These are phyloP conservation scores for Cladosporium colombiae DNA, from an alignment of 2,329 filamentous ascomycete species.

Conservation along the genomic window DNA sequence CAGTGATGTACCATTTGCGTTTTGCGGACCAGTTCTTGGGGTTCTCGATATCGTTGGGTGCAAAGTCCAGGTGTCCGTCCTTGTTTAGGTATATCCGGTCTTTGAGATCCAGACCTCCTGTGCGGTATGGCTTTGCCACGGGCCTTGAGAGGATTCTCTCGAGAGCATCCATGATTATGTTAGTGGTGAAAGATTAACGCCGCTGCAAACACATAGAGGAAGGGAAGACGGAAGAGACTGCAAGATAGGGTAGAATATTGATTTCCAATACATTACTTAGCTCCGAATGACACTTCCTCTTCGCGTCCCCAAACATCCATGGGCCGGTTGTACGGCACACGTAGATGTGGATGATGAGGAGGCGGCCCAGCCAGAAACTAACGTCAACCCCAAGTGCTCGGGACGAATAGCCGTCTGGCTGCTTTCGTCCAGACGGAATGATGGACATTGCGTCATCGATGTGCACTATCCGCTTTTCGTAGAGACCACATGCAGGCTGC, in stretches of 20 bases:
- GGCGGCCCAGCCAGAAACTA: not conserved
- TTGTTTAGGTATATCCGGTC: slow-evolving; percentile 49
- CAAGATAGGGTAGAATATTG: not conserved
- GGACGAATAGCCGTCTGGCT: not conserved
- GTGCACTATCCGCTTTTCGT: not conserved
- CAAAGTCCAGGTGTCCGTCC: slow-evolving; percentile 55
- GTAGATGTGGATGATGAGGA: slow-evolving; percentile 7
- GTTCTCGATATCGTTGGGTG: slow-evolving; percentile 55
- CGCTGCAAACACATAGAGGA: not conserved
- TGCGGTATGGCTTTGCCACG: slow-evolving; percentile 56
- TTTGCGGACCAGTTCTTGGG: slow-evolving; percentile 49
- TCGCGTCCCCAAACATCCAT: not conserved
- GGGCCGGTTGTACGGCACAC: slow-evolving; percentile 11
- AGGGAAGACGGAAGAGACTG: not conserved
- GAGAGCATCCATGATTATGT: slow-evolving; percentile 42
- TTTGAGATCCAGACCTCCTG: slow-evolving; percentile 40
- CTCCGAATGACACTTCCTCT: not conserved
- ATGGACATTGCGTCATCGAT: not conserved
- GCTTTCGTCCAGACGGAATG: not conserved
- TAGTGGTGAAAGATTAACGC: not conserved
- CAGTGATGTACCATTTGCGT: slow-evolving; percentile 47
- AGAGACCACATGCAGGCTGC: not conserved
- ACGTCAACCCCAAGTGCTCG: slow-evolving; percentile 1
- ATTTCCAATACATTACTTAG: slow-evolving; percentile 1
- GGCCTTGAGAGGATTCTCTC: slow-evolving; percentile 52